Evolutionary conservation across 2,329 filamentous ascomycete genomes (phyloP), one percentile per base, ranked within the genome.

Genomic region (Diaporthe longicolla): DNA sequence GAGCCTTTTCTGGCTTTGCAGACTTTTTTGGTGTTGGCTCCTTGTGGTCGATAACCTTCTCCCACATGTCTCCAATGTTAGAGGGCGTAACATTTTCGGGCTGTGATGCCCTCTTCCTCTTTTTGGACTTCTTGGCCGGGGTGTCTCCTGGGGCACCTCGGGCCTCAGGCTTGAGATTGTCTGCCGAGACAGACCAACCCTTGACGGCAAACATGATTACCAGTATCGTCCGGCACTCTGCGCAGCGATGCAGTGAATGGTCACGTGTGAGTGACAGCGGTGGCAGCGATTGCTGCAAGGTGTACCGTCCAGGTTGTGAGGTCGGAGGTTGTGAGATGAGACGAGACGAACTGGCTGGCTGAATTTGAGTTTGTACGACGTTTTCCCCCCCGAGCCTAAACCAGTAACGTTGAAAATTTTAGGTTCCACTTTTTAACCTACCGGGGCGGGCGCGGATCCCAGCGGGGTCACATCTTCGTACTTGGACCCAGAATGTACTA

Each of bases 171-270:
- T 94, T 95, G 76, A 97, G 89, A 70, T 85, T 86, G 77, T 91
- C 90, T 76, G 92, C 89, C 72, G 94, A 91, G 48, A 98, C 88
- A 52, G 94, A 94, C 95, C 96, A 98, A 78, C 97, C 97, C 80
- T 94, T 94, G 40, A 98, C 95, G 13, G 95, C 93, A 83, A 98
- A 98, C 96, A 98, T 96, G 26, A 32, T 61, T 73, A 61, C 77
- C 70, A 57, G 29, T 72, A 32, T 26, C 52, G 45, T 32, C 37
- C 0, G 37, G 32, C 26, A 9, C 58, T 74, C 15, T 73, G 43
- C 13, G 6, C 19, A 26, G 43, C 8, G 63, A 21, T 40, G 29
- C 15, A 52, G 45, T 70, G 40, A 19, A 17, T 63, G 29, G 35
- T 61, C 48, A 50, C 43, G 48, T 61, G 32, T 59, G 19, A 17